These are phyloP conservation scores for Cyberlindnera euphorbiae DNA, from an alignment of 805 yeast species.

Conservation along the genomic window DNA sequence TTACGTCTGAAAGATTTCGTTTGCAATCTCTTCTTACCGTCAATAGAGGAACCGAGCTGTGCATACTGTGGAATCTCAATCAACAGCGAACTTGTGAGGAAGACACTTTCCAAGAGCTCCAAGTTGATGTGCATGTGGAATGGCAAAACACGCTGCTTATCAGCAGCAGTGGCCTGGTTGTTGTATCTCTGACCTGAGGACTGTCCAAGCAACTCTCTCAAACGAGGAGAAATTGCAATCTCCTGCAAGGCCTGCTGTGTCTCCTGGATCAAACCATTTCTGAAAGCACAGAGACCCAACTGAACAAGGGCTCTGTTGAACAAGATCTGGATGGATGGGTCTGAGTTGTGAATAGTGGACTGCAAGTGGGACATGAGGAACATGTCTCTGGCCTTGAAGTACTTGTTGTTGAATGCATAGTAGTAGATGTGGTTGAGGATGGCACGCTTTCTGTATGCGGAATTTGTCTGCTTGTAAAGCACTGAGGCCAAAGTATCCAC, in stretches of 20 bases:
- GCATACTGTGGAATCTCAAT: conserved; percentile 91
- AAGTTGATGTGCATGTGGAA: conserved; percentile 97
- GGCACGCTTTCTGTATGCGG: conserved; percentile 74
- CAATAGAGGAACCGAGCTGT: conserved; percentile 48
- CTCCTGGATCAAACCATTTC: conserved; percentile 80
- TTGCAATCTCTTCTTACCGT: conserved; percentile 58
- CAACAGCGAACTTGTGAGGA: conserved; percentile 82
- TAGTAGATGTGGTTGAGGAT: conserved; percentile 82
- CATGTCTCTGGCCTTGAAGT: conserved; percentile 82
- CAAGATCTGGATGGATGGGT: conserved; percentile 80
- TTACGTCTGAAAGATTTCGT: conserved; percentile 86
- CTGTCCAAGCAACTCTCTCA: conserved; percentile 92
- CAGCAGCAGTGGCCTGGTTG: conserved; percentile 49
- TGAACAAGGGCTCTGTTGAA: conserved; percentile 96
- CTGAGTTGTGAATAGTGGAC: conserved; percentile 77
- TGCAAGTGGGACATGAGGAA: conserved; percentile 82
- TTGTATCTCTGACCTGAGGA: conserved; percentile 63
- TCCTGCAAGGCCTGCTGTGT: conserved; percentile 85
- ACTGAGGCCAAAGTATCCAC: conserved; percentile 61
- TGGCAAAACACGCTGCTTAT: conserved; percentile 82
- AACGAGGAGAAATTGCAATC: conserved; percentile 77
- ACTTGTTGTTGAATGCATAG: conserved; percentile 84
- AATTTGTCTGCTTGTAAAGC: conserved; percentile 62
- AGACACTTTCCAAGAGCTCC: conserved; percentile 91
- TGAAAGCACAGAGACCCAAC: conserved; percentile 93